Base-by-base conservation (phyloP, 2,329 filamentous ascomycete species). In the Microcyclospora tardicrescens region DNA sequence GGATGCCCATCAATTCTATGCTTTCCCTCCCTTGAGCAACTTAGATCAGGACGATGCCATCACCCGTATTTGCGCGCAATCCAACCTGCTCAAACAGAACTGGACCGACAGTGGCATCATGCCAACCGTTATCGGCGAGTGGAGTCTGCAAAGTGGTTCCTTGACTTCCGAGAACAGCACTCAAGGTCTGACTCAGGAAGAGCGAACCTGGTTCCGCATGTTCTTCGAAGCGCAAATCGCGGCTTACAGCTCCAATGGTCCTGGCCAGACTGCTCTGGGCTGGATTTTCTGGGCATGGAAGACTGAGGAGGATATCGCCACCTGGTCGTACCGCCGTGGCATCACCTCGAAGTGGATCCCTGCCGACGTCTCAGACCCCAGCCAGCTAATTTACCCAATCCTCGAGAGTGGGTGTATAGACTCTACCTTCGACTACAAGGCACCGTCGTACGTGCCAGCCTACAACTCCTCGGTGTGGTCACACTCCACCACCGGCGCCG, bases 1-100 rank as follows among this genome's bases (percentile, higher is more conserved):
- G 33, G 49, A 52, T 38, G 50, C 49, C 6, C 49, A 52, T 42
- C 49, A 52, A 34, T 52, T 49, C 41, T 52, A 45, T 41, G 49
- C 48, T n/a, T 52, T 52, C 38, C 44, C 49, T 28, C 49, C 49
- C 2, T 33, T 43, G 30, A 33, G 40, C 37, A 44, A 40, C 16
- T 38, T 52, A n/a, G 29, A 42, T 15, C 34, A 43, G 27, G 12
- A 34, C 10, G 35, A 43, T 27, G 45, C 47, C 27, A 38, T 52
- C 10, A 16, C 47, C 24, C 24, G 19, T 5, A 45, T 52, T 30
- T 52, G 49, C 42, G n/a, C 35, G 10, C 48, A 45, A 30, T 39
- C 34, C 1, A 27, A 43, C 10, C 19, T 24, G 14, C 36, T 46
- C 13, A 40, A 39, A 30, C 11, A 28, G 28, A 29, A 29, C 2